phyloP scores from a whole-genome alignment of 2,329 filamentous ascomycete species.

The Aureobasidium mangrovei region DNA sequence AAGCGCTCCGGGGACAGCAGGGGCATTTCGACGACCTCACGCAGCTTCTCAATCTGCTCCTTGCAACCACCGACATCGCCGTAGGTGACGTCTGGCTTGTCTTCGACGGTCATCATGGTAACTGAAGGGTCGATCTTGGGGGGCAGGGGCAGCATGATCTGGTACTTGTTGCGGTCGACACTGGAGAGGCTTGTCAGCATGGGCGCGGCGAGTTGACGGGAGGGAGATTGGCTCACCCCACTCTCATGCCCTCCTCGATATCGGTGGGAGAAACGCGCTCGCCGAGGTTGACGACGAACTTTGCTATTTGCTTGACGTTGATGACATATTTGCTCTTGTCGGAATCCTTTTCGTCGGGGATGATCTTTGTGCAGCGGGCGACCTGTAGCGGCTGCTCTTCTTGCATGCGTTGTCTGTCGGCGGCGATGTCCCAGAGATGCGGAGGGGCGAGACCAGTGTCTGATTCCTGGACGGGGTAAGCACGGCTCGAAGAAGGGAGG shows the following conservation, averaged over 20 bases:
- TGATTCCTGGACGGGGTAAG: slow-evolving; percentile 60
- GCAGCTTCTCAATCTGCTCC: slow-evolving; percentile 97
- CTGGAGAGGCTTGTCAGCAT: slow-evolving; percentile 27
- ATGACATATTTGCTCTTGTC: slow-evolving; percentile 99
- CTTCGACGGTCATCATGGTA: slow-evolving; percentile 99
- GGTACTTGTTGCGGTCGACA: slow-evolving; percentile 98
- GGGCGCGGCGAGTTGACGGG: background rate
- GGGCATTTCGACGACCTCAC: slow-evolving; percentile 98
- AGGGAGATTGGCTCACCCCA: slow-evolving; percentile 51
- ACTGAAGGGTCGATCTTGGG: slow-evolving; percentile 98
- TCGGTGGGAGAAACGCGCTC: slow-evolving; percentile 96
- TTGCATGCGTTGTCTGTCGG: slow-evolving; percentile 95
- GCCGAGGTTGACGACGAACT: slow-evolving; percentile 96
- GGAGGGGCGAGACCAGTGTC: slow-evolving; percentile 96
- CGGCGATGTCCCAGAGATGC: slow-evolving; percentile 97
- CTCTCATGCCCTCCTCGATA: slow-evolving; percentile 98
- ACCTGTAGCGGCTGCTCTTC: slow-evolving; percentile 98
- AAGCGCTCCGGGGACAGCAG: slow-evolving; percentile 93
- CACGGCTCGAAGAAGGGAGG: background rate
- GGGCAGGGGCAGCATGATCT: slow-evolving; percentile 90
- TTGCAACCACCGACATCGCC: slow-evolving; percentile 98
- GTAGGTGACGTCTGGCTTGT: slow-evolving; percentile 98
- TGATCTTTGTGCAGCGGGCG: slow-evolving; percentile 97
- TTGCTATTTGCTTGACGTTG: slow-evolving; percentile 99
- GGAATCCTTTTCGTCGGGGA: slow-evolving; percentile 87